These are phyloP conservation scores for Porpolomopsis calyptriformis DNA, from an alignment of 768 basidiomycete species.

Conservation along the genomic window DNA sequence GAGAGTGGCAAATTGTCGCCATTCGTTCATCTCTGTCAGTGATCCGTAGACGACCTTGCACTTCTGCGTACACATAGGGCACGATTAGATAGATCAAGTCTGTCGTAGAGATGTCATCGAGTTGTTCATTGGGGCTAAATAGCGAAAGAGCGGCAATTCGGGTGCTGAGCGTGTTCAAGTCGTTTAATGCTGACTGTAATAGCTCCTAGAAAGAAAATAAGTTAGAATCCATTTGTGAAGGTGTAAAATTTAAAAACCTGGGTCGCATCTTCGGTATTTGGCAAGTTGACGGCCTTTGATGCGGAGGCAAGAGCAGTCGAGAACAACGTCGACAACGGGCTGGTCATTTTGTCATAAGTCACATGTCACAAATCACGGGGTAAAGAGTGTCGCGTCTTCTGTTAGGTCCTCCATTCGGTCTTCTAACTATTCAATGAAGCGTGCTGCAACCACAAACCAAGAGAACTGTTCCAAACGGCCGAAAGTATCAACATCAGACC, in stretches of 20 bases:
- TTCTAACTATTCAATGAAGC: constrained; percentile 18
- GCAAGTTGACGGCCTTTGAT: constrained; percentile 28
- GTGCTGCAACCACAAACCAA: constrained; percentile 8
- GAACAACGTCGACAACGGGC: constrained; percentile 32
- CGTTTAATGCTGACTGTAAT: constrained; percentile 40
- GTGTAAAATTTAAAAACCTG: constrained; percentile 20
- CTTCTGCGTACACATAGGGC: constrained; percentile 57
- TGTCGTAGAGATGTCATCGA: constrained; percentile 72
- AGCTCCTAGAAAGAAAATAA: constrained; percentile 35
- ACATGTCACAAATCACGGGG: not conserved
- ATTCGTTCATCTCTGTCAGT: constrained; percentile 50
- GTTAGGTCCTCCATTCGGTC: no score
- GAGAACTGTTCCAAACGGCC: constrained; percentile 10
- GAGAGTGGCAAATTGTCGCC: constrained; percentile 38
- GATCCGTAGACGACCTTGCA: constrained; percentile 48
- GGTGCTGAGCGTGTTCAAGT: constrained; percentile 43
- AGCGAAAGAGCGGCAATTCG: constrained; percentile 53
- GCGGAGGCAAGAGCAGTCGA: constrained; percentile 24
- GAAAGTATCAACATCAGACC: constrained; percentile 8
- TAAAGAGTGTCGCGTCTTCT: no score
- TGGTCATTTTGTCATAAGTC: constrained; percentile 4
- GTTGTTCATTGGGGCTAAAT: constrained; percentile 74
- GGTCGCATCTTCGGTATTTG: constrained; percentile 33
- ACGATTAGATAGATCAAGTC: constrained; percentile 70
- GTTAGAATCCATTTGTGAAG: not conserved